Evolutionary conservation across 495 filamentous ascomycete species (phyloP), one percentile per base, ranked within the genome.

Genomic region (Cryomyces minteri): DNA sequence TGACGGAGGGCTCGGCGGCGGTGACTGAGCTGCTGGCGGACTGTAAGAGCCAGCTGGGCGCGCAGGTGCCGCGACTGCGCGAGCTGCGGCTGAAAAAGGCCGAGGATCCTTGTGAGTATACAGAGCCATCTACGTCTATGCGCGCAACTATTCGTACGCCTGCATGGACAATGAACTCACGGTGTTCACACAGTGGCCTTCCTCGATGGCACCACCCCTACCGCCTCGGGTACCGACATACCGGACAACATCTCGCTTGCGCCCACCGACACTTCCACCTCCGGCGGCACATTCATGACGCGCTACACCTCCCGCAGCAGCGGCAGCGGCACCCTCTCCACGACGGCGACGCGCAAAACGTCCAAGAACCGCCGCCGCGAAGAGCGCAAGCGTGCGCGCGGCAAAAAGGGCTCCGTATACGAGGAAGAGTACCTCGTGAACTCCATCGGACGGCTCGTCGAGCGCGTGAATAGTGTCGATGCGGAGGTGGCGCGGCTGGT

Each of bases 381-480:
- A 59, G 90, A 98, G 68, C 78, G 93, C 54, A 98, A 98, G 74
- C 73, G 86, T 5, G 90, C 90, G 0, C 71, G 84, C 29, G 90
- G 90, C 10, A 84, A 93, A 60, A 94, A 95, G 68, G 90, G 90
- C 11, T 94, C 80, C 38, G 80, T 98, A 4, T 98, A 96, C 58
- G 90, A 98, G 55, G 90, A 96, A 59, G 90, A 95, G 62, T 96
- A 98, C 58, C 69, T 98, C 8, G 77, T 94, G 39, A 88, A 83
- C 54, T 84, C 78, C 50, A 76, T 94, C 32, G 69, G 79, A n/a
- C 66, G 90, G 33, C 67, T 96, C 36, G 74, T 93, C 25, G 85
- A 94, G 56, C 69, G 88, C 14, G 74, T 94, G n/a, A 85, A 87
- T 56, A 63, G 63, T 6, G 66, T 79, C 1, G 66, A 72, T 12